Conservation (phyloP, 2,329 filamentous ascomycete species). For the Nemania sp. region DNA sequence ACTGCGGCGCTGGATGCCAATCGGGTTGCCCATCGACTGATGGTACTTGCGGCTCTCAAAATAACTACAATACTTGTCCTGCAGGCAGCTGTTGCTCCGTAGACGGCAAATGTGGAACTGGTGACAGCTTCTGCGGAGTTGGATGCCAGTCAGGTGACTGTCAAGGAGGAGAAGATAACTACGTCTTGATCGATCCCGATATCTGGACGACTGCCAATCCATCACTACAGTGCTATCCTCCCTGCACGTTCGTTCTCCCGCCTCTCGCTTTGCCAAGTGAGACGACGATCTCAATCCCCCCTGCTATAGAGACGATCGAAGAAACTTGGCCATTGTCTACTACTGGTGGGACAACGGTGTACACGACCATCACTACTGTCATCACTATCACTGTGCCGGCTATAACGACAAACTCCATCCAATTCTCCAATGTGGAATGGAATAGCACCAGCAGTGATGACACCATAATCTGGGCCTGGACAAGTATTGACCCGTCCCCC, state of each 20-base stretch:
- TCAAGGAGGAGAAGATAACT: background rate
- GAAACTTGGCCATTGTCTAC: background rate
- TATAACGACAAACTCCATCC: background rate
- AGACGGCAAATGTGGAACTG: constrained; percentile 8
- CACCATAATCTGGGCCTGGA: constrained; percentile 6
- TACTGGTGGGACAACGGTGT: background rate
- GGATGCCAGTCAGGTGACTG: constrained; percentile 8
- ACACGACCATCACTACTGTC: background rate
- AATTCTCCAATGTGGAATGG: constrained; percentile 3
- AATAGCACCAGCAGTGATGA: background rate
- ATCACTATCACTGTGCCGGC: constrained; percentile 1
- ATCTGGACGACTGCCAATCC: constrained; percentile 7
- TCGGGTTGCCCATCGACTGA: constrained; percentile 4
- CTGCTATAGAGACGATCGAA: constrained; percentile 1
- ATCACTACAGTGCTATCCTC: constrained; percentile 16
- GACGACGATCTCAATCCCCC: constrained; percentile 12
- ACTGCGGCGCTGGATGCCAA: constrained; percentile 3
- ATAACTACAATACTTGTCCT: constrained; percentile 4
- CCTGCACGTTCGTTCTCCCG: constrained; percentile 21
- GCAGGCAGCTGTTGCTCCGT: constrained; percentile 6
- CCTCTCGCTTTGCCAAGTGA: constrained; percentile 10
- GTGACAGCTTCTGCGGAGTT: constrained; percentile 1
- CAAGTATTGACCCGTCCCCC: constrained; percentile 1
- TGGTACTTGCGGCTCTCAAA: background rate
- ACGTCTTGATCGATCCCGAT: background rate